These are phyloP conservation scores for Kodamaea anthophila DNA, from an alignment of 1,139 yeast species.

Conservation along the genomic window DNA sequence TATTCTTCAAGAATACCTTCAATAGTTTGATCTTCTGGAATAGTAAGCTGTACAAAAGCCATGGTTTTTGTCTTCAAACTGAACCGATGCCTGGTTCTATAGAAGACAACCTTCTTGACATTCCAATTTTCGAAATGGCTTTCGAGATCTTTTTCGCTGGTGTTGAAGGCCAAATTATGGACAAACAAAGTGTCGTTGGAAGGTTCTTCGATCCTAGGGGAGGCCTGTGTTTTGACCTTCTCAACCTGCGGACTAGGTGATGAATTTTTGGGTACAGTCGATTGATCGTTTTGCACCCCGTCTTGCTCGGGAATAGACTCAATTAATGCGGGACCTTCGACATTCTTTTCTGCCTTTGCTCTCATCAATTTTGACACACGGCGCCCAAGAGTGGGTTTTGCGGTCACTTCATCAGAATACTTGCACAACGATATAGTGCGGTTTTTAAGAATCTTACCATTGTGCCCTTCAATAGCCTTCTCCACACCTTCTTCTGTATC, in stretches of 20 bases:
- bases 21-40: constrained; percentile 34
- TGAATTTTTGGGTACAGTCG: too few relatives aligned
- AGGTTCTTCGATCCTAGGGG: too few relatives aligned
- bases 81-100: constrained; percentile 3
- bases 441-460: constrained; percentile 2
- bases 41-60: constrained; percentile 17
- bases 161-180: constrained; percentile 35
- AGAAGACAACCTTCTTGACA: constrained; percentile 19
- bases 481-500: constrained; percentile 44
- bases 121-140: constrained; percentile 37
- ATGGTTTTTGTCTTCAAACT: background rate
- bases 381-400: background rate
- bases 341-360: background rate
- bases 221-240: too few relatives aligned
- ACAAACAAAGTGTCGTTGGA: constrained; percentile 52
- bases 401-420: constrained; percentile 1
- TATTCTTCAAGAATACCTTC: constrained; percentile 35
- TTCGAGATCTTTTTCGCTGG: constrained; percentile 37
- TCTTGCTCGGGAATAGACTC: too few relatives aligned
- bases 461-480: constrained; percentile 27
- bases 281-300: too few relatives aligned
- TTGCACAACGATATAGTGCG: constrained; percentile 1
- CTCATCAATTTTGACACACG: background rate
- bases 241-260: too few relatives aligned
- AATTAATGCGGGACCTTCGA: background rate